A percentile compares a stretch with the other conserved stretches of the same genome.
These are phyloP conservation scores for Aspergillus sparsus DNA, from an alignment of 495 filamentous ascomycete species.

Conservation along the genomic window DNA sequence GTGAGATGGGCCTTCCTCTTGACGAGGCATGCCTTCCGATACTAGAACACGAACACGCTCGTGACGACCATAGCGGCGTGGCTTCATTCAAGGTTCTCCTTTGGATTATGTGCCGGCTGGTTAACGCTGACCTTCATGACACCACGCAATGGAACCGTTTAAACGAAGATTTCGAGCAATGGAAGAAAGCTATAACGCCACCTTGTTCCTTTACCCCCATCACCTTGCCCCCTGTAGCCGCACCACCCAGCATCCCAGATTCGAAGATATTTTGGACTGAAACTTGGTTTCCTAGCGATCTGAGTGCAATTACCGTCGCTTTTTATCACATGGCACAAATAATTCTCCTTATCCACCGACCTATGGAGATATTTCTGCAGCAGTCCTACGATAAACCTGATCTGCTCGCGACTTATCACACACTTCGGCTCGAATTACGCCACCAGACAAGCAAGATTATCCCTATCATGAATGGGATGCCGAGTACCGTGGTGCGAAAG, in stretches of 20 bases:
- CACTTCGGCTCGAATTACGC: slow-evolving; percentile 38
- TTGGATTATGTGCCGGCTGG: slow-evolving; percentile 49
- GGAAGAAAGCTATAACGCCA: slow-evolving; percentile 14
- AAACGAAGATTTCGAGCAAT: slow-evolving; percentile 13
- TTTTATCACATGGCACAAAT: slow-evolving; percentile 54
- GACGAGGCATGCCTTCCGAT: slow-evolving; percentile 33
- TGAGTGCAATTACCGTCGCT: slow-evolving; percentile 52
- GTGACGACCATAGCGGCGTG: slow-evolving; percentile 3
- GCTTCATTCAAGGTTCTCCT: slow-evolving; percentile 36
- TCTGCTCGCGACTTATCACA: slow-evolving; percentile 40
- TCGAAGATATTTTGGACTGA: slow-evolving; percentile 35
- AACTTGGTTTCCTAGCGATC: slow-evolving; percentile 50
- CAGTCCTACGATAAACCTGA: slow-evolving; percentile 32
- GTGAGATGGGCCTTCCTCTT: slow-evolving; percentile 47
- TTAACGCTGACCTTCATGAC: slow-evolving; percentile 34
- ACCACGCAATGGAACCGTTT: slow-evolving; percentile 13
- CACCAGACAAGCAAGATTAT: slow-evolving; percentile 44
- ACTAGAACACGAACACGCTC: background rate
- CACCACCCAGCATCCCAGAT: background rate
- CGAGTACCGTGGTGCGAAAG: slow-evolving; percentile 43
- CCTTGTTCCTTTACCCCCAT: slow-evolving; percentile 14
- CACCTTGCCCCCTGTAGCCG: slow-evolving; percentile 2
- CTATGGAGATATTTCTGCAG: slow-evolving; percentile 39
- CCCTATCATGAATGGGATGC: slow-evolving; percentile 43
- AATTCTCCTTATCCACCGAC: slow-evolving; percentile 48